Conservation (phyloP, 257 asterid genomes). For the Oldenlandia corymbosa region DNA sequence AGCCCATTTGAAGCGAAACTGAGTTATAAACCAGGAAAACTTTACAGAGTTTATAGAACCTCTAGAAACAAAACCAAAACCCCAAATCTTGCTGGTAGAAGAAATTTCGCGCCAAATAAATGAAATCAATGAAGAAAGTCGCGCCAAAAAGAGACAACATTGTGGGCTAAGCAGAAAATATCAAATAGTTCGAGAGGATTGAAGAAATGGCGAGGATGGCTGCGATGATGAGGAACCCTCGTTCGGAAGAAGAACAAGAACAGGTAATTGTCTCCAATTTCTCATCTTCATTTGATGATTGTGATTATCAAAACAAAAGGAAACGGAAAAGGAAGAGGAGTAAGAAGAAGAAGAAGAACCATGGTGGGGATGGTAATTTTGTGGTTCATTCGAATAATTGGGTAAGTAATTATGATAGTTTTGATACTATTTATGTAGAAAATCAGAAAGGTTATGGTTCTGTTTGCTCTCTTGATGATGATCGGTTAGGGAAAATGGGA, state of each 20-base stretch:
- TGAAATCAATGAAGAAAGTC: too few relatives aligned
- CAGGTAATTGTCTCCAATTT: not conserved
- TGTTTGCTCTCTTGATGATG: not conserved
- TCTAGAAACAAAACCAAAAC: too few relatives aligned
- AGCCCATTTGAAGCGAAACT: too few relatives aligned
- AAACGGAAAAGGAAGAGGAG: too few relatives aligned
- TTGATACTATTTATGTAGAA: not conserved
- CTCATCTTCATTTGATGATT: not conserved
- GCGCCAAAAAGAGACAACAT: too few relatives aligned
- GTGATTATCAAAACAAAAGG: too few relatives aligned
- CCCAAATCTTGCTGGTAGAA: too few relatives aligned
- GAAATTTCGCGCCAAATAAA: too few relatives aligned
- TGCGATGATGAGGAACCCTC: not conserved
- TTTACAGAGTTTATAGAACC: too few relatives aligned
- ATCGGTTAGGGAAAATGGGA: not conserved
- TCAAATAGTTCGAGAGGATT: not conserved
- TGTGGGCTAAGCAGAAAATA: too few relatives aligned
- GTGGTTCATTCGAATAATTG: not conserved
- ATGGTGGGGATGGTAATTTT: not conserved
- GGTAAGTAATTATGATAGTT: too few relatives aligned
- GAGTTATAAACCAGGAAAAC: too few relatives aligned
- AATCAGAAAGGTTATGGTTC: not conserved
- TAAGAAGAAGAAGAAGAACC: constrained; percentile 1
- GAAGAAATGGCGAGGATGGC: not conserved
- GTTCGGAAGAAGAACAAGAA: not conserved